Evolutionary conservation across 2,329 filamentous ascomycete genomes (phyloP), one percentile per base, ranked within the genome.

Genomic region (Trichoderma arundinaceum): DNA sequence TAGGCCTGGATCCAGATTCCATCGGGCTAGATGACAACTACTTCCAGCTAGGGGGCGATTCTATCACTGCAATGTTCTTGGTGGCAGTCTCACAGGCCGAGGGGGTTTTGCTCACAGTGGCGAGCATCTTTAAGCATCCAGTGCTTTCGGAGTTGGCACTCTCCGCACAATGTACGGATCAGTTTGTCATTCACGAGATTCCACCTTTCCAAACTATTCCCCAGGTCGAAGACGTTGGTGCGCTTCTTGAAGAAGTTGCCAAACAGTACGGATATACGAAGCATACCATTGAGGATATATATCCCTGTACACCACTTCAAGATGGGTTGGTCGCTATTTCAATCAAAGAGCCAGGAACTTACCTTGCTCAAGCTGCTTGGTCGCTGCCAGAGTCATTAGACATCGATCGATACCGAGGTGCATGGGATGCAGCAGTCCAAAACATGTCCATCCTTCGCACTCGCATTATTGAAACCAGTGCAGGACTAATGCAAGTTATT

Each of bases 11-110:
- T 5, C 66, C 74, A 22, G 71, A 76, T 4, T 66, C 71, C 13
- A 78, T 82, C 28, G 75, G 76, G 5, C 66, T 76, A 2, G 76
- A 80, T 5, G 78, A 82, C 68, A 81, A 79, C 71, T 84, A 84
- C 71, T 83, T 84, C 75, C 75, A 75, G 0, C 75, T 82, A 0
- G 82, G 82, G 10, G 82, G 82, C 28, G 80, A 83, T 69, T 83
- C 82, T 0, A 76, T 84, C 3, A 68, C 75, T 1, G 81, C 81
- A 1, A 85, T 84, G 78, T 80, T 78, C 65, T 68, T 85, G 5
- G 82, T 67, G 22, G 22, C 38, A 53, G 41, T n/a, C 38, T 57
- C 38, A 8, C 56, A 33, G 35, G 56, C n/a, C 12, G 22, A 60
- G 15, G 15, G n/a, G 10, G 17, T 32, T 13, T 39, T 28, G 3